Percentiles rank a stretch among this genome's conserved stretches.
phyloP scores from a whole-genome alignment of 257 asterid genomes.

The Solanum medicagineum region DNA sequence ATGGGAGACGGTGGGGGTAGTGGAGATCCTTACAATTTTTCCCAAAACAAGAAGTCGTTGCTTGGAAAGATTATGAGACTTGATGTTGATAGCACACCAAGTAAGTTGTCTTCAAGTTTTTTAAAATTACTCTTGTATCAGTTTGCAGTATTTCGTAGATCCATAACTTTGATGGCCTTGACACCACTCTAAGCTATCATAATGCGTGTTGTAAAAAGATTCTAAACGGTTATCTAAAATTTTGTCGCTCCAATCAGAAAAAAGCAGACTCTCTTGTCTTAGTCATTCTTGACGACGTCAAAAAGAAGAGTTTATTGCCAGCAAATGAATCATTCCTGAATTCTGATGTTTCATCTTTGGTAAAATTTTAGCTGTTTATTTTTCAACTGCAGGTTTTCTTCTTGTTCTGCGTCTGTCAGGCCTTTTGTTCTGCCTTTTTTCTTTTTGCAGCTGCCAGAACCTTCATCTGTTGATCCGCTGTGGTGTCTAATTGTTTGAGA shows the following conservation, averaged over 20 bases:
- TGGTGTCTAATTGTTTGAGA: not conserved
- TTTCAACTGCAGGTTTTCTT: not conserved
- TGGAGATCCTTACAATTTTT: constrained; percentile 69
- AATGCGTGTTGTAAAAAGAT: not conserved
- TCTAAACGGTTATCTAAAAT: not conserved
- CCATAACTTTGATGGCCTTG: not conserved
- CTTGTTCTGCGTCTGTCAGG: not conserved
- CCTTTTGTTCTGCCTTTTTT: not conserved
- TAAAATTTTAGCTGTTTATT: not conserved
- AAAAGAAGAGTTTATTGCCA: not conserved
- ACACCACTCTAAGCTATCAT: not conserved
- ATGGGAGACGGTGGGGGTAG: constrained; percentile 90
- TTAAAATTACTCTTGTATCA: not conserved
- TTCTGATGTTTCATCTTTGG: not conserved
- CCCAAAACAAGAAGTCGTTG: constrained; percentile 87
- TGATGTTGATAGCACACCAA: constrained; percentile 64
- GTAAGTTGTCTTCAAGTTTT: constrained; percentile 30
- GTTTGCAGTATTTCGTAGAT: not conserved
- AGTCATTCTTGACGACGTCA: not conserved
- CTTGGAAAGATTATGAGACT: constrained; percentile 95
- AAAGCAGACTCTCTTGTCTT: not conserved
- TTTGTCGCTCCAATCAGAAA: not conserved
- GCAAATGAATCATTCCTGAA: not conserved
- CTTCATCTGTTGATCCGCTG: not conserved
- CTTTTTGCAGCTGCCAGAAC: not conserved